A percentile compares a stretch with the other conserved stretches of the same genome.
Conservation (phyloP, 495 filamentous ascomycete genomes). For the Lasiosphaeria hispida region DNA sequence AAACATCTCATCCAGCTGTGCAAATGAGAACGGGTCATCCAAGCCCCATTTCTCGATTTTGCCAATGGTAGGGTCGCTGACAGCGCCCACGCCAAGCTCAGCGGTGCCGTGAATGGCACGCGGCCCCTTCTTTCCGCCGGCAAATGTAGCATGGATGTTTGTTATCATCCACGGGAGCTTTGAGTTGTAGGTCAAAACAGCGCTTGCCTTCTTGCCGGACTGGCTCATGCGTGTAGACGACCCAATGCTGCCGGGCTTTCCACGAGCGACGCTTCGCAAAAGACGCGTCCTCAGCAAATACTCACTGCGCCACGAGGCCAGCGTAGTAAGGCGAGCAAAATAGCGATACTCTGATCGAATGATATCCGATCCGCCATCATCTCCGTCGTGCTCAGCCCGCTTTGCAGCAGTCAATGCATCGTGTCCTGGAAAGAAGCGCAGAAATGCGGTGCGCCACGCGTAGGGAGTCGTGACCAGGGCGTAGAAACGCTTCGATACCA, state of each 20-base stretch:
- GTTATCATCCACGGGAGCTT: slow-evolving; percentile 72
- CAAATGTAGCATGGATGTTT: slow-evolving; percentile 71
- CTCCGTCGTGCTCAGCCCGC: slow-evolving; percentile 37
- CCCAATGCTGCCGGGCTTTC: slow-evolving; percentile 54
- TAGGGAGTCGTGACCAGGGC: slow-evolving; percentile 80
- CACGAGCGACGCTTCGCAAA: slow-evolving; percentile 72
- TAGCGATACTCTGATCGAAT: slow-evolving; percentile 60
- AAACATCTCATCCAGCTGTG: slow-evolving; percentile 72
- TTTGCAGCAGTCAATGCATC: slow-evolving; percentile 41
- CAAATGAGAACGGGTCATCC: slow-evolving; percentile 67
- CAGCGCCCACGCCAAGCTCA: slow-evolving; percentile 67
- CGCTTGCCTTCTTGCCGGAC: slow-evolving; percentile 52
- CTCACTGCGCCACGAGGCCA: slow-evolving; percentile 88
- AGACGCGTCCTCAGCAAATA: slow-evolving; percentile 85
- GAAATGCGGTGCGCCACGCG: slow-evolving; percentile 87
- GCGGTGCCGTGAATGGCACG: slow-evolving; percentile 78
- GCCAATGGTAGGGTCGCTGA: slow-evolving; percentile 70
- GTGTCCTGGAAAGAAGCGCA: slow-evolving; percentile 79
- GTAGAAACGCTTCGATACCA: slow-evolving; percentile 84
- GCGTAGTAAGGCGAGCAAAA: slow-evolving; percentile 74
- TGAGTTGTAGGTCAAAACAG: slow-evolving; percentile 74
- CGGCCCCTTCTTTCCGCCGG: slow-evolving; percentile 64
- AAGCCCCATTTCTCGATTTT: slow-evolving; percentile 85
- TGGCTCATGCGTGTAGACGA: slow-evolving; percentile 43
- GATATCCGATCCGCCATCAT: slow-evolving; percentile 51